Evolutionary conservation across 306 rosid genomes (phyloP).

Genomic region (Rubus idaeus): DNA sequence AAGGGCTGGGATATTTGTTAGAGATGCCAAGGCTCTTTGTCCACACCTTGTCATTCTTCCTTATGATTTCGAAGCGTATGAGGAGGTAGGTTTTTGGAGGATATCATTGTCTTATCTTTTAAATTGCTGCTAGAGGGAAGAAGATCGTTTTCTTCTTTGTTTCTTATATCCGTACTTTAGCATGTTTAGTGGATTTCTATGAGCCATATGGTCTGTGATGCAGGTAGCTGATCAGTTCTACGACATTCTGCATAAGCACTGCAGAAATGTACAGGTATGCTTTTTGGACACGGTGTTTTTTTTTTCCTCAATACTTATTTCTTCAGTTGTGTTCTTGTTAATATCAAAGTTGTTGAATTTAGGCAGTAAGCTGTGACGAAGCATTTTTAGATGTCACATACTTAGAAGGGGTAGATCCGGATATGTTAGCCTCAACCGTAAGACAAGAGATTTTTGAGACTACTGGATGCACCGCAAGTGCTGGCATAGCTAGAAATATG

Average conservation of each 20-base stretch:
- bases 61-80: constrained; percentile 91
- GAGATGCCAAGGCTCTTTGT: constrained; percentile 83
- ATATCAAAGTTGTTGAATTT: constrained; percentile 25
- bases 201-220: constrained; percentile 27
- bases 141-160: not conserved
- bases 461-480: constrained; percentile 91
- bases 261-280: constrained; percentile 86
- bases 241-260: constrained; percentile 67
- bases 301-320: constrained; percentile 12
- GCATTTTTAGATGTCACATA: constrained; percentile 80
- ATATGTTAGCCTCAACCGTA: constrained; percentile 61
- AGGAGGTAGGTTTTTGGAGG: constrained; percentile 51
- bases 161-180: not conserved
- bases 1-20: constrained; percentile 90
- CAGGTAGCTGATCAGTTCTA: constrained; percentile 96
- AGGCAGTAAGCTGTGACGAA: constrained; percentile 99
- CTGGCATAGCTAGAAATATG: constrained; percentile 85
- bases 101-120: not conserved
- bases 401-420: constrained; percentile 58
- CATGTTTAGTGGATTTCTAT: not conserved
- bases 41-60: constrained; percentile 77
- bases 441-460: constrained; percentile 72
- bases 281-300: constrained; percentile 21
- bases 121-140: constrained; percentile 17
- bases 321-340: constrained; percentile 18